Evolutionary conservation across 441 rosid genomes (phyloP), one percentile per base, ranked within the genome.

Genomic region (Aleurites moluccanus): DNA sequence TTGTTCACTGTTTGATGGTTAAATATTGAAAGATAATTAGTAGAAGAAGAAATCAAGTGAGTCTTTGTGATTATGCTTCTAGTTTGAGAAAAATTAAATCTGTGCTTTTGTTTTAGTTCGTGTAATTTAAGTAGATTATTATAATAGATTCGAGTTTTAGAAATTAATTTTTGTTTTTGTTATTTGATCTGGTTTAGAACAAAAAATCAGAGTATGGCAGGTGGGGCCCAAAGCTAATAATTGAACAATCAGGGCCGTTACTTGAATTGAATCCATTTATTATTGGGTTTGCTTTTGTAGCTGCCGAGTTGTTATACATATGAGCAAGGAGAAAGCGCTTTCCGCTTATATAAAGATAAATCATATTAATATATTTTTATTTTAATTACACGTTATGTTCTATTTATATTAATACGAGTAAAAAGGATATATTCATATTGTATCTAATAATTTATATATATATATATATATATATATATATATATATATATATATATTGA

Each of bases 241-340:
- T 81, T 21, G 77, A 69, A 65, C 67, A 69, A 83, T 83, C 83
- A 47, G 75, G 44, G 75, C 84, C 82, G 74, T 83, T 73, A 44
- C 66, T 70, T 57, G 27, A 66, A 74, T 68, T 4, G 13, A 40
- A 23, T 27, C 63, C 23, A 9, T 59, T 23, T 73, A 72, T 61
- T 25, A 38, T 7, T 15, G 18, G 7, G n/a, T 33, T 73, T 55
- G 14, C 6, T 23, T 25, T 23, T 30, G 56, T 6, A 9, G 50
- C n/a, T 23, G 30, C 23, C 15, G 30, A 3, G 60, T 52, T 52
- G 56, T 16, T 52, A 20, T n/a, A n/a, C n/a, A n/a, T n/a, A n/a
- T n/a, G n/a, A n/a, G n/a, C n/a, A n/a, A n/a, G n/a, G n/a, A n/a
- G n/a, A n/a, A n/a, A n/a, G n/a, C n/a, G n/a, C n/a, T n/a, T n/a